A percentile compares a stretch with the other conserved stretches of the same genome.
These are phyloP conservation scores for Aspergillus ostianus DNA, from an alignment of 495 filamentous ascomycete genomes.

Conservation along the genomic window DNA sequence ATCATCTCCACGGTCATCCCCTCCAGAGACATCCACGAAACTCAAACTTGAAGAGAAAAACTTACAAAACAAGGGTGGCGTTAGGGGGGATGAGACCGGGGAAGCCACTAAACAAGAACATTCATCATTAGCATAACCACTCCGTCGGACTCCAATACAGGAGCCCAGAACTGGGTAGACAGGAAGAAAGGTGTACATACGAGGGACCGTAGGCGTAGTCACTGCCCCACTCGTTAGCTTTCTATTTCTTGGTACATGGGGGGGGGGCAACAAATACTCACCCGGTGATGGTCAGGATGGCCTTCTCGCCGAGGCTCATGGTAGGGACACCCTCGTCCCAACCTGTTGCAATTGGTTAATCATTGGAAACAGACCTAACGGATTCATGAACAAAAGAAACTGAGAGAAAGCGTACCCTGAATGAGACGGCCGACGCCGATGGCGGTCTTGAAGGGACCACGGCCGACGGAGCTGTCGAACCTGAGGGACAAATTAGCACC, in stretches of 20 bases:
- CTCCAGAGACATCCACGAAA: background rate
- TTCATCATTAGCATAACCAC: slow-evolving; percentile 11
- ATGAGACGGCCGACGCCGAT: slow-evolving; percentile 82
- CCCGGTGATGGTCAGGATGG: slow-evolving; percentile 73
- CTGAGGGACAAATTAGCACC: slow-evolving; percentile 38
- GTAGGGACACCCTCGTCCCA: slow-evolving; percentile 83
- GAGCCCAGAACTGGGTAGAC: background rate
- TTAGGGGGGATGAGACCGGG: slow-evolving; percentile 58
- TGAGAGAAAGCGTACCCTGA: slow-evolving; percentile 52
- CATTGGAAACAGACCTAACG: slow-evolving; percentile 1
- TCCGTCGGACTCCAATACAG: background rate
- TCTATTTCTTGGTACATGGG: slow-evolving; percentile 1
- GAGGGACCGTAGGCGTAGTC: slow-evolving; percentile 75
- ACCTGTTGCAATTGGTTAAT: slow-evolving; percentile 44
- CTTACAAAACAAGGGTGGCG: slow-evolving; percentile 52
- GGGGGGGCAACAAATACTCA: slow-evolving; percentile 41
- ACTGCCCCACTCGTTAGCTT: slow-evolving; percentile 44
- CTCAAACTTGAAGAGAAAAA: slow-evolving; percentile 8
- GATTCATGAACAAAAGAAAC: background rate
- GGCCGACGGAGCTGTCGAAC: slow-evolving; percentile 71
- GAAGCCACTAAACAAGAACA: slow-evolving; percentile 53
- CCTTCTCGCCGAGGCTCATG: slow-evolving; percentile 81
- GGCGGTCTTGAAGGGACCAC: slow-evolving; percentile 58
- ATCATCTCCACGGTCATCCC: background rate
- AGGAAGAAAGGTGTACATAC: slow-evolving; percentile 45